Evolutionary conservation across 2,329 filamentous ascomycete genomes (phyloP).

Genomic region (Stylonectria norvegica): DNA sequence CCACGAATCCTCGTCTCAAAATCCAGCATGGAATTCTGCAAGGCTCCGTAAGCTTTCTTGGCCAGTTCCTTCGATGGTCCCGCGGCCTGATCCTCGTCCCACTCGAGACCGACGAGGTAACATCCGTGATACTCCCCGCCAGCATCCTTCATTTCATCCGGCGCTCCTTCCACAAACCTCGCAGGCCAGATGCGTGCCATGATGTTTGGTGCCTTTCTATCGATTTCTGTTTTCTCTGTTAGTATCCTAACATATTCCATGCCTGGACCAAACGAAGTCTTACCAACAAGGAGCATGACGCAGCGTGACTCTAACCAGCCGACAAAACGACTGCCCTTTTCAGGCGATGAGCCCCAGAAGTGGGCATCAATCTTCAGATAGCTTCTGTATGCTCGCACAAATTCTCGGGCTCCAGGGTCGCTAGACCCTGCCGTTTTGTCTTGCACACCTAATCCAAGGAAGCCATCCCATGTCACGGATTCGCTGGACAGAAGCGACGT

Average conservation of each 20-base stretch:
- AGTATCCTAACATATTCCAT: constrained; percentile 2
- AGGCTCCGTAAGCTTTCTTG: constrained; percentile 38
- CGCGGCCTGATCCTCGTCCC: constrained; percentile 23
- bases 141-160: constrained; percentile 22
- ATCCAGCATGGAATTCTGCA: constrained; percentile 43
- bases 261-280: constrained; percentile 5
- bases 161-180: constrained; percentile 46
- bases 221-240: constrained; percentile 45
- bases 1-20: constrained; percentile 48
- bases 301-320: constrained; percentile 64
- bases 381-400: constrained; percentile 48
- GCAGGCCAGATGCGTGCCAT: constrained; percentile 61
- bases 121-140: constrained; percentile 53
- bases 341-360: constrained; percentile 60
- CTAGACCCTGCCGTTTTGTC: not conserved
- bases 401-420: constrained; percentile 38
- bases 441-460: constrained; percentile 31
- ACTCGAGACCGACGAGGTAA: constrained; percentile 58
- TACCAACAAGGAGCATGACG: constrained; percentile 55
- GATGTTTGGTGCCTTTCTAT: constrained; percentile 48
- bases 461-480: constrained; percentile 40
- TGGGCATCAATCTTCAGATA: constrained; percentile 61
- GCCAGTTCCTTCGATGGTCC: constrained; percentile 39
- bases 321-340: constrained; percentile 53
- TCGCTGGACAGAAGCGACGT: constrained; percentile 35